phyloP scores from a whole-genome alignment of 352 stramenopile species.

The Globisporangium megalacanthum region DNA sequence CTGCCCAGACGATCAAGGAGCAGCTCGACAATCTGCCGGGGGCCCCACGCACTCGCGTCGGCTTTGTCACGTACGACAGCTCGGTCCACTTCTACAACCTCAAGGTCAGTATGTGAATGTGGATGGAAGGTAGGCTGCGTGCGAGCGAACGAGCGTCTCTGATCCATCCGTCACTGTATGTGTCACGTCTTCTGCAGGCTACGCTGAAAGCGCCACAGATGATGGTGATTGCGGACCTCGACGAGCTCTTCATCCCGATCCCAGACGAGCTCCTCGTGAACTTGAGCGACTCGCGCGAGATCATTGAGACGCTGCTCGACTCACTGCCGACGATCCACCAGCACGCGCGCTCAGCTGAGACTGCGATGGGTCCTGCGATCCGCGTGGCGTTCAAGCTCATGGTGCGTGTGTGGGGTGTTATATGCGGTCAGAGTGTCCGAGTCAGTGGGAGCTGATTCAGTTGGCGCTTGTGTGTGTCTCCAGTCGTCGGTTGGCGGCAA shows the following conservation, averaged over 20 bases:
- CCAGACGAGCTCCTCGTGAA: conserved; percentile 98
- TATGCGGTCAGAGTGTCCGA: neutral
- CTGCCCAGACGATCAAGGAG: conserved; percentile 71
- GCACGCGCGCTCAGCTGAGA: conserved; percentile 74
- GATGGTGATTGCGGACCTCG: conserved; percentile 86
- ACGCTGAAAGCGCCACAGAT: conserved; percentile 83
- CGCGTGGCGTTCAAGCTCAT: conserved; percentile 97
- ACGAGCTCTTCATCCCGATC: conserved; percentile 89
- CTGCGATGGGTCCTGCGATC: conserved; percentile 80
- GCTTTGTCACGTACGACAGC: conserved; percentile 86
- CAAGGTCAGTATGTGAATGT: conserved; percentile 33
- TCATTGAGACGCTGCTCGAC: conserved; percentile 96
- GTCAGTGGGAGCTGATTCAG: conserved; percentile 33
- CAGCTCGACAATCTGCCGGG: conserved; percentile 79
- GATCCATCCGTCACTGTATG: neutral
- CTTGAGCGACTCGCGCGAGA: conserved; percentile 90
- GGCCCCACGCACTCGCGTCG: conserved; percentile 66
- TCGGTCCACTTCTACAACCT: conserved; percentile 89
- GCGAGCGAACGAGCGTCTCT: too few relatives aligned
- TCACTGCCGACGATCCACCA: conserved; percentile 89
- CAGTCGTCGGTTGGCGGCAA: conserved; percentile 83
- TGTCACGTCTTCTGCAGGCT: conserved; percentile 29
- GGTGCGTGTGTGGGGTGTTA: conserved; percentile 64
- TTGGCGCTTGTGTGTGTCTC: conserved; percentile 37
- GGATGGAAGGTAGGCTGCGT: too few relatives aligned